Conservation (phyloP, 1,139 yeast genomes). For the Candida frijolesensis region DNA sequence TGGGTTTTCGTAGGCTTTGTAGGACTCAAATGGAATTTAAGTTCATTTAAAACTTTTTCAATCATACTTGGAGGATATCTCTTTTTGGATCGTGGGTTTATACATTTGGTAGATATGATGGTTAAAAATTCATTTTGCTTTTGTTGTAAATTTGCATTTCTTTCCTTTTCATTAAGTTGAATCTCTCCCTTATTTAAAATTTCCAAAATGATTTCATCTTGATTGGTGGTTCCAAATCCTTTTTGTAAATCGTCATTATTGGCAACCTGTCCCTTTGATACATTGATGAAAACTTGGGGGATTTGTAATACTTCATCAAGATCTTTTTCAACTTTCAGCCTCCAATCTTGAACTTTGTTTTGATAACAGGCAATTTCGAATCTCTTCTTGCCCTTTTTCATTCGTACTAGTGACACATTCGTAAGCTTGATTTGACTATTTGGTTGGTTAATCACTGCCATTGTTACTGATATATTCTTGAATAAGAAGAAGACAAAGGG, state of each 20-base stretch:
- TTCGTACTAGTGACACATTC: constrained; percentile 88
- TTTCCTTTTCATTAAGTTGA: constrained; percentile 91
- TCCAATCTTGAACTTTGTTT: constrained; percentile 94
- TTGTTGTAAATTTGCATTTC: constrained; percentile 74
- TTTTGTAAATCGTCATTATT: constrained; percentile 78
- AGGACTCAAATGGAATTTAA: constrained; percentile 81
- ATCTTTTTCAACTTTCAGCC: constrained; percentile 87
- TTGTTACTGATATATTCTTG: constrained; percentile 16
- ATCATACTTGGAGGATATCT: constrained; percentile 95
- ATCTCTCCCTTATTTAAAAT: constrained; percentile 90
- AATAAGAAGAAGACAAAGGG: not conserved
- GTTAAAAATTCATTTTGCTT: constrained; percentile 82
- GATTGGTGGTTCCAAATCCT: constrained; percentile 75
- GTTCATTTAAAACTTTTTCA: constrained; percentile 78
- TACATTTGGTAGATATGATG: constrained; percentile 85
- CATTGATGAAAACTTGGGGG: constrained; percentile 91
- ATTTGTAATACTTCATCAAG: constrained; percentile 94
- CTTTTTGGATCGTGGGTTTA: constrained; percentile 85
- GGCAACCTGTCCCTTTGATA: constrained; percentile 93
- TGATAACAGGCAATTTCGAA: constrained; percentile 97
- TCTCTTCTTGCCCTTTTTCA: constrained; percentile 87
- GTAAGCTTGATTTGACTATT: constrained; percentile 85
- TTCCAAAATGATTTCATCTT: constrained; percentile 72
- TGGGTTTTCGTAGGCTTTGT: constrained; percentile 82
- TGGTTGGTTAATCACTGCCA: constrained; percentile 82